Percentiles rank a stretch among this genome's conserved stretches.
Conservation (phyloP, 192 early-diverging fungal genomes). For the Mortierella hygrophila region DNA sequence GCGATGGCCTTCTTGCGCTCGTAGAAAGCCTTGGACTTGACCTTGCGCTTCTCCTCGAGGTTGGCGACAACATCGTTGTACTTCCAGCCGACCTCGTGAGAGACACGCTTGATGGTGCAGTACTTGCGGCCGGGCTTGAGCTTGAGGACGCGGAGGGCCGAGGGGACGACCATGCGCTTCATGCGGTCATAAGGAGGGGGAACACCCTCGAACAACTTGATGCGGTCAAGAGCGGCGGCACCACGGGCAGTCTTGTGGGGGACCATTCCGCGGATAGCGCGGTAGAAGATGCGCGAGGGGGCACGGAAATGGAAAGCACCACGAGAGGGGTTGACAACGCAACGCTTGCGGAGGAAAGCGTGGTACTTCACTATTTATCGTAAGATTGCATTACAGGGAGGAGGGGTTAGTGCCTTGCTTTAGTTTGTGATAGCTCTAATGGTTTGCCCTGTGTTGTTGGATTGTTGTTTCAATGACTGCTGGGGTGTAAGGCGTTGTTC, state of each 20-base stretch:
- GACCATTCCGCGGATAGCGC: conserved; percentile 97
- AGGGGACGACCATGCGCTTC: conserved; percentile 98
- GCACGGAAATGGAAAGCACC: conserved; percentile 99
- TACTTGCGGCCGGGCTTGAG: conserved; percentile 98
- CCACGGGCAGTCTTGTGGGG: conserved; percentile 99
- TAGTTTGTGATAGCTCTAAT: too few species aligned
- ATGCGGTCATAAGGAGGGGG: conserved; percentile 97
- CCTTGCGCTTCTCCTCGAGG: conserved; percentile 99
- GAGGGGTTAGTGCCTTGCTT: not conserved
- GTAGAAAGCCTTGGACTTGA: conserved; percentile 91
- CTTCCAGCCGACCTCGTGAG: conserved; percentile 99
- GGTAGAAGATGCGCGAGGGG: conserved; percentile 97
- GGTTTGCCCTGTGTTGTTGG: not conserved
- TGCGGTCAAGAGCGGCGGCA: conserved; percentile 94
- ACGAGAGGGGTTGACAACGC: conserved; percentile 94
- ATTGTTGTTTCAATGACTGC: not conserved
- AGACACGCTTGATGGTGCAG: conserved; percentile 94
- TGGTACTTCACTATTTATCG: conserved; percentile 87
- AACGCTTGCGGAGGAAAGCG: conserved; percentile 97
- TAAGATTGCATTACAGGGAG: not conserved
- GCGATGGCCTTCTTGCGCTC: conserved; percentile 88
- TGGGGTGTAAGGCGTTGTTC: not conserved
- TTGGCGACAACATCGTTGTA: conserved; percentile 97
- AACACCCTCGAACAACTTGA: conserved; percentile 99
- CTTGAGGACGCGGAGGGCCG: conserved; percentile 96